Conservation (phyloP, 768 basidiomycete species). For the Solioccasus polychromus region DNA sequence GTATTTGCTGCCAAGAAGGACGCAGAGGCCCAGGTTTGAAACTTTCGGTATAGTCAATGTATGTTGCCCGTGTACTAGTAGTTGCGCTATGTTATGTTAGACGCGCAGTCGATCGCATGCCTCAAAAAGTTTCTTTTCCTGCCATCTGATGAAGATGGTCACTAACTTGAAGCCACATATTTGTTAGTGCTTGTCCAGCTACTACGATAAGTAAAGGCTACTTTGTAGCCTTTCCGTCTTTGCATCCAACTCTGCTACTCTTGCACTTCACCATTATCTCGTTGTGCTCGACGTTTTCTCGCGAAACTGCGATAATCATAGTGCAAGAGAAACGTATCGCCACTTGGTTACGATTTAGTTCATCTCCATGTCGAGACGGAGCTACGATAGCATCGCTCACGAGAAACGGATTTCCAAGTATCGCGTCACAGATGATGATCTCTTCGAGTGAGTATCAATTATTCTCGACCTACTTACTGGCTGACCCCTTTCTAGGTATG, state of each 20-base stretch:
- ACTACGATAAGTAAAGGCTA: too few relatives aligned
- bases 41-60: too few relatives aligned
- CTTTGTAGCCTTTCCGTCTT: too few relatives aligned
- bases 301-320: slow-evolving; percentile 4
- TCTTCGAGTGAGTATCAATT: slow-evolving; percentile 65
- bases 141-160: too few relatives aligned
- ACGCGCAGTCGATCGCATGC: too few relatives aligned
- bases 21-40: slow-evolving; percentile 25
- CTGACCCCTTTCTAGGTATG: slow-evolving; percentile 53
- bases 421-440: slow-evolving; percentile 79
- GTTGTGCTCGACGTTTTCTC: neutral
- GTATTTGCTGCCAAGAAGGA: slow-evolving; percentile 79
- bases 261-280: neutral
- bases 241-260: slow-evolving; percentile 10
- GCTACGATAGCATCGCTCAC: slow-evolving; percentile 67
- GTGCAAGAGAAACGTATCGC: slow-evolving; percentile 2
- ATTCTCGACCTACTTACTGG: neutral
- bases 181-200: slow-evolving; percentile 24
- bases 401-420: slow-evolving; percentile 73
- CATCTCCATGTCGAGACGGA: slow-evolving; percentile 63
- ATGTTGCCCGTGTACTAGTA: too few relatives aligned
- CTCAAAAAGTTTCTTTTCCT: too few relatives aligned
- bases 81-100: too few relatives aligned
- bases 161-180: too few relatives aligned
- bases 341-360: slow-evolving; percentile 8